Conservation (phyloP, 2,329 filamentous ascomycete species). For the Orbilia ellipsospora region DNA sequence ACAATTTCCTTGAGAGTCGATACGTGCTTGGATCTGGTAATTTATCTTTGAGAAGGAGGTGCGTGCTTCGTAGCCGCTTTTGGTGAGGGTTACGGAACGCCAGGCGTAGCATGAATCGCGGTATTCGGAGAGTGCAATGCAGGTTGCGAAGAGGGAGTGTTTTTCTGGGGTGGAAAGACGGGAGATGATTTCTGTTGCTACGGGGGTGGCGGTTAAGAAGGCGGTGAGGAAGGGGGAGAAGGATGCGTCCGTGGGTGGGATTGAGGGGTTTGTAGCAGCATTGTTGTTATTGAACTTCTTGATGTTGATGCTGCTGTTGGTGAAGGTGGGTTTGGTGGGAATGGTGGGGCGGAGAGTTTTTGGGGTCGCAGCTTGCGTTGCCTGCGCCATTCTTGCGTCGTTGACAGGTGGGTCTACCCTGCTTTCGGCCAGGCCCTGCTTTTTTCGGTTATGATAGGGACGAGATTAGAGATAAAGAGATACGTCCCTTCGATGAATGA, state of each 20-base stretch:
- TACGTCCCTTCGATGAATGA: too few relatives aligned
- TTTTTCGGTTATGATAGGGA: slow-evolving; percentile 24
- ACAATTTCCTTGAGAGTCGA: slow-evolving; percentile 35
- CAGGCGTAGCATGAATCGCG: slow-evolving; percentile 51
- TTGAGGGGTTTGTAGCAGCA: slow-evolving; percentile 18
- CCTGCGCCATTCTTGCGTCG: slow-evolving; percentile 54
- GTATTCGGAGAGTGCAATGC: slow-evolving; percentile 31
- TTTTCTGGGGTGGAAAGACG: slow-evolving; percentile 44
- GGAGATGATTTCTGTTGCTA: slow-evolving; percentile 51
- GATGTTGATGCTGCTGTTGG: background rate
- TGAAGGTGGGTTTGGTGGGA: slow-evolving; percentile 3
- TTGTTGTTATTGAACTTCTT: background rate
- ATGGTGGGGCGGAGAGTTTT: slow-evolving; percentile 8
- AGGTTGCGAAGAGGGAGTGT: slow-evolving; percentile 45
- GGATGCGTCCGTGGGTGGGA: slow-evolving; percentile 24
- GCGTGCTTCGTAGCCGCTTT: slow-evolving; percentile 38
- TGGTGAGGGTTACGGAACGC: slow-evolving; percentile 41
- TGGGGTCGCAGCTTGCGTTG: slow-evolving; percentile 30
- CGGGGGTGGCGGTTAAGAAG: slow-evolving; percentile 38
- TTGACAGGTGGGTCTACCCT: slow-evolving; percentile 5
- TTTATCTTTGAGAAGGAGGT: slow-evolving; percentile 35
- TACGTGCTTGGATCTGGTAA: slow-evolving; percentile 39
- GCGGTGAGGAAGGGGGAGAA: slow-evolving; percentile 42
- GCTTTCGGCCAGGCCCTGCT: background rate
- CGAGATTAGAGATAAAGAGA: slow-evolving; percentile 5